Evolutionary conservation across 257 asterid species (phyloP), one percentile per base, ranked within the genome.

Genomic region (Scutellaria baicalensis): DNA sequence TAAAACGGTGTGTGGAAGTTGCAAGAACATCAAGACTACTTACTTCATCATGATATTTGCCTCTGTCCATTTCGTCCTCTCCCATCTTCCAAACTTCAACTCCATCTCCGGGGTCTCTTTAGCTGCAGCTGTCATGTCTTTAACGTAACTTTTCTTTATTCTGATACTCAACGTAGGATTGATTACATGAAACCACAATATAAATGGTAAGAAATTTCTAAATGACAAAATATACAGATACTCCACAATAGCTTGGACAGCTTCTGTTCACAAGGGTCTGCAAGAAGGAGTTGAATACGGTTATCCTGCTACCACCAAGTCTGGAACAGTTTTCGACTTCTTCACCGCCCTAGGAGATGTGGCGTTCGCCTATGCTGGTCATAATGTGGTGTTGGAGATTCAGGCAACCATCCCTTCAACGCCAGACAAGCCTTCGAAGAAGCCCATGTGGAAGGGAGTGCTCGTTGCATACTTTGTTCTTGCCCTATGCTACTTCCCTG

Each of bases 121-220:
- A 43, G 78, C 85, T 16, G 89, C 89, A 35, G 92, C 89, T 5
- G 74, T 75, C 76, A 84, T 84, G 86, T 84, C 89, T 4, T 66
- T 80, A 35, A 78, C 78, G 83, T 86, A 81, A 38, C 61, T 49
- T 20, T 11, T 35, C 35, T 12, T 8, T 27, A 27, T 27, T 2
- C 33, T 27, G 33, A 27, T 0, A 21, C 38, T 21, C 31, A 21
- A 10, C 31, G 36, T 50, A 8, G 45, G 12, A 40, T 43, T 10
- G 21, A 33, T 59, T 47, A 8, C 59, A 33, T 21, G 16, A 57
- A 13, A 43, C 20, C 27, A 43, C 14, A 36, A 38, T 43, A 43
- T 54, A 6, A 60, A 12, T 40, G 21, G 55, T 44, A 17, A 42
- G 38, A 58, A 44, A 45, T 10, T 17, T 58, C 17, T 49, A 8